Evolutionary conservation across 2,329 filamentous ascomycete species (phyloP).

Genomic region (Xenoacremonium recifei): DNA sequence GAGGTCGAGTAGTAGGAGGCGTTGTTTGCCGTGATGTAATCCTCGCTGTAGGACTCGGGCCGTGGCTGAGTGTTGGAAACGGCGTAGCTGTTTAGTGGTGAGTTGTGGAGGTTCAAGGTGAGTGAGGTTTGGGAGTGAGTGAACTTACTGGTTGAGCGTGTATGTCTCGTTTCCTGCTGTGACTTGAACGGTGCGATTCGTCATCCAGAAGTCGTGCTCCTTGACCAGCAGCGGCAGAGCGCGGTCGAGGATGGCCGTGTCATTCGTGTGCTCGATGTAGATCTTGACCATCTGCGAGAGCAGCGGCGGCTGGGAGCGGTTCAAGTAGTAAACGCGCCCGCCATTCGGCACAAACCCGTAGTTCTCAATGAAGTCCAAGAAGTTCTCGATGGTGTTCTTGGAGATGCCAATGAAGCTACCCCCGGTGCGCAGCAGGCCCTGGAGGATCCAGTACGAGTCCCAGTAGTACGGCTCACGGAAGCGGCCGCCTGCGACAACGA

Average conservation of each 20-base stretch:
- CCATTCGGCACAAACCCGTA: conserved; percentile 69
- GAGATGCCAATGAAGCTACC: conserved; percentile 63
- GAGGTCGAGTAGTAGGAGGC: conserved; percentile 57
- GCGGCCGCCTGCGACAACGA: conserved; percentile 69
- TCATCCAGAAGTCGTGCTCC: conserved; percentile 63
- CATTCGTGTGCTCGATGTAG: conserved; percentile 64
- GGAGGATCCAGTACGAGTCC: conserved; percentile 69
- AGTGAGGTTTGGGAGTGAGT: too few species aligned
- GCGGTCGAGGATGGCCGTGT: conserved; percentile 57
- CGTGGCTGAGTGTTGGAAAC: conserved; percentile 65
- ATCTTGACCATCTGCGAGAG: conserved; percentile 64
- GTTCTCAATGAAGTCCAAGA: conserved; percentile 62
- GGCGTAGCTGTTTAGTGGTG: conserved; percentile 41
- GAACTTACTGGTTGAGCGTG: conserved; percentile 55
- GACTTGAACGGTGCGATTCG: conserved; percentile 58
- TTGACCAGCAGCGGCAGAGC: conserved; percentile 61
- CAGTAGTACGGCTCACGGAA: conserved; percentile 72
- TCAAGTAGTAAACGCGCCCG: conserved; percentile 65
- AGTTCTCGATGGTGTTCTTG: conserved; percentile 68
- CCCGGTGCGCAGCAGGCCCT: conserved; percentile 63
- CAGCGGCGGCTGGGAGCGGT: conserved; percentile 66
- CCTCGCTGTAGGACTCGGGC: conserved; percentile 66
- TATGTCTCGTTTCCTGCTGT: conserved; percentile 46
- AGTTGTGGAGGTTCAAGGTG: conserved; percentile 2
- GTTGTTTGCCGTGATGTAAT: conserved; percentile 66